Evolutionary conservation across 2,329 filamentous ascomycete species (phyloP), one percentile per base, ranked within the genome.

Genomic region (Paracamarosporium sp.): DNA sequence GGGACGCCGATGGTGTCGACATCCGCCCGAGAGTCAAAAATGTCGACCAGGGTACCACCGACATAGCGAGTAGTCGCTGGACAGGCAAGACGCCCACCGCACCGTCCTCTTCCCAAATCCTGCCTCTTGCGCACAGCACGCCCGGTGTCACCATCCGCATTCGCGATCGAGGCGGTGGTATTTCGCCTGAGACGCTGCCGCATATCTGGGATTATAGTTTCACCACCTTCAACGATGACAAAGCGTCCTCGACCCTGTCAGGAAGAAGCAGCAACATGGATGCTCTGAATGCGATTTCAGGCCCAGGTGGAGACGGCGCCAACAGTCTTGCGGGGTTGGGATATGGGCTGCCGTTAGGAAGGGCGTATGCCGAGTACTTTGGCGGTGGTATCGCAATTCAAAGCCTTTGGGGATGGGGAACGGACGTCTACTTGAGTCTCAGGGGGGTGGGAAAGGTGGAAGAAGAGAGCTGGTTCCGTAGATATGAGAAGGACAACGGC

Each of bases 161-260:
- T 66, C 89, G 95, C 8, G 95, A 99, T 74, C 88, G 93, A n/a
- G 95, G 95, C 48, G 94, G 94, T 40, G 95, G 95, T 33, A 98
- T 99, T 55, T 86, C 88, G 0, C 91, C 93, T 0, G 91, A 93
- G 15, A 89, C 95, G 27, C 80, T 95, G 31, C 88, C 89, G 4
- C 89, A 94, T 65, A 93, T 99, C 57, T 99, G 95, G 93, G 93
- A 93, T 6, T 99, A 98, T 76, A 95, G 91, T 61, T 99, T 97
- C 75, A 97, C 94, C 20, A 99, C 95, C 0, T 98, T 98, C 76
- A 89, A 87, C 55, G 91, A 92, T 22, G 84, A 89, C 38, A 76
- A 83, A 59, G 79, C 80, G 11, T 74, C 76, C 6, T 65, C 53
- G 78, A 85, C 63, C 72, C 82, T 66, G 70, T 76, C 79, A 12